These are phyloP conservation scores for Gossypium lobatum DNA, from an alignment of 441 rosid genomes.

Conservation along the genomic window DNA sequence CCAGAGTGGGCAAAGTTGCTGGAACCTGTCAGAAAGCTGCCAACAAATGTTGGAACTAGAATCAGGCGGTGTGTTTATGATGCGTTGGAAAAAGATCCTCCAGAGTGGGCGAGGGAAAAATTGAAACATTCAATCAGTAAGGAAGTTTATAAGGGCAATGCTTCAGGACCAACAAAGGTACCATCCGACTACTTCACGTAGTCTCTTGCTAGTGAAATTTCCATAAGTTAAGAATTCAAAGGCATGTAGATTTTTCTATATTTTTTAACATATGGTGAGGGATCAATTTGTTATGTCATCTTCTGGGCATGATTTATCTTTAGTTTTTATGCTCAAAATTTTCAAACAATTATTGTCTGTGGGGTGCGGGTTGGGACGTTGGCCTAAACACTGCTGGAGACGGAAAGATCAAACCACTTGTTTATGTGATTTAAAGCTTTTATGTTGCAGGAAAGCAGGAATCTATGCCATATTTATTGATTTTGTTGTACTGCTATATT, in stretches of 20 bases:
- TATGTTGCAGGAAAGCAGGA: neutral
- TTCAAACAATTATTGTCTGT: neutral
- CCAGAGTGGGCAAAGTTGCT: slow-evolving; percentile 91
- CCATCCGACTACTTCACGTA: neutral
- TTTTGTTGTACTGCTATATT: neutral
- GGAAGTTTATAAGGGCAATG: slow-evolving; percentile 98
- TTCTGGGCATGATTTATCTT: neutral
- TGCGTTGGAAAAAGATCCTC: slow-evolving; percentile 76
- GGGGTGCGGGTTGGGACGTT: neutral
- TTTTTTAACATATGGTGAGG: neutral
- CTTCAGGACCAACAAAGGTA: slow-evolving; percentile 99
- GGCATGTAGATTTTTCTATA: neutral
- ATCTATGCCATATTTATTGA: neutral
- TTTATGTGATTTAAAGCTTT: neutral
- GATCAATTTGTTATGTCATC: neutral
- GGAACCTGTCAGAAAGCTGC: slow-evolving; percentile 93
- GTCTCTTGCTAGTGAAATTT: neutral
- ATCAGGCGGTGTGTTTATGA: slow-evolving; percentile 91
- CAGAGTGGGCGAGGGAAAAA: slow-evolving; percentile 89
- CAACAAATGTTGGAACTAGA: slow-evolving; percentile 99
- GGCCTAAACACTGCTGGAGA: neutral
- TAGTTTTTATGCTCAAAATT: neutral
- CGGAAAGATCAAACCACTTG: neutral
- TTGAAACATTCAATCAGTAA: slow-evolving; percentile 93
- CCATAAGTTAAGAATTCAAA: neutral